These are phyloP conservation scores for Coemansia sp. DNA, from an alignment of 192 early-diverging fungal species.

Conservation along the genomic window DNA sequence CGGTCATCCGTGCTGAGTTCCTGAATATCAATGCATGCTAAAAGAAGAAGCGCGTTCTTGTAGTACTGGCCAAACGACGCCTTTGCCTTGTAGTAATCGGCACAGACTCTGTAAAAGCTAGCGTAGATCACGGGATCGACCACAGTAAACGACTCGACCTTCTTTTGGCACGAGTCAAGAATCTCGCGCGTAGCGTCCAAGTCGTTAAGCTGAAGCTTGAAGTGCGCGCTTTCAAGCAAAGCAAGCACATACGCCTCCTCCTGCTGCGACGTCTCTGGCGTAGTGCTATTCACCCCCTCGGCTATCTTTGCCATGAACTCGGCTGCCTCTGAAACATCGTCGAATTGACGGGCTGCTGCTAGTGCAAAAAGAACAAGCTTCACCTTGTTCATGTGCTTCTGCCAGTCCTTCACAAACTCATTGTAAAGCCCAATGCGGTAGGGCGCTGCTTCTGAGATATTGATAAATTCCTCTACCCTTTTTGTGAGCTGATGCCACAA, in stretches of 20 bases:
- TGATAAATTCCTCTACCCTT: constrained; percentile 76
- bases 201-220: constrained; percentile 75
- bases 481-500: constrained; percentile 98
- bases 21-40: constrained; percentile 89
- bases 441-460: constrained; percentile 71
- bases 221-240: constrained; percentile 83
- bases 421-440: constrained; percentile 83
- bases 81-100: constrained; percentile 98
- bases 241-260: constrained; percentile 87
- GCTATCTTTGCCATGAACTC: constrained; percentile 75
- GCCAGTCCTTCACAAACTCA: constrained; percentile 93
- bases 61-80: constrained; percentile 92
- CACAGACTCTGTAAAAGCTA: constrained; percentile 91
- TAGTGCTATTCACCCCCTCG: constrained; percentile 63
- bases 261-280: constrained; percentile 47
- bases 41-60: constrained; percentile 89
- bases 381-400: constrained; percentile 92
- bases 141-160: constrained; percentile 52
- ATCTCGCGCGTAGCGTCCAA: constrained; percentile 79
- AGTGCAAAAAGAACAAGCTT: constrained; percentile 85
- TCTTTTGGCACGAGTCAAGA: constrained; percentile 86
- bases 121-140: constrained; percentile 91
- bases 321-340: constrained; percentile 69
- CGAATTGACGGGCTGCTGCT: constrained; percentile 71
- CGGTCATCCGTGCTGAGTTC: constrained; percentile 77